Evolutionary conservation across 768 basidiomycete species (phyloP), one percentile per base, ranked within the genome.

Genomic region (Udeniomyces megalosporus): DNA sequence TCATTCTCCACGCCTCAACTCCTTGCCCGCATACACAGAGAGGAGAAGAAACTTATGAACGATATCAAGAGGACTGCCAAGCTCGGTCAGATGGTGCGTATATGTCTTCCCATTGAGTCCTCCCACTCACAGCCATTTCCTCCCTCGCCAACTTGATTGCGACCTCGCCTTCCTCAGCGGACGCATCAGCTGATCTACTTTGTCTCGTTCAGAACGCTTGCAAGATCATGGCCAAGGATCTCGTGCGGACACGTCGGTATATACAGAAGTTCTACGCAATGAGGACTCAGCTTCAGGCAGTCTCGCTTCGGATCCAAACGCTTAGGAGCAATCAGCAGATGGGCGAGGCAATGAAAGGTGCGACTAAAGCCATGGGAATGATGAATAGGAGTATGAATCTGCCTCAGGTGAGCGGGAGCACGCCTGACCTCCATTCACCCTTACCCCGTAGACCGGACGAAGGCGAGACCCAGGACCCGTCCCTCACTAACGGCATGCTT

Each of bases 151-250:
- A 34, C 47, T 20, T 26, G 11, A 6, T 17, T 49, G 26, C 17
- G 4, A 8, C 24, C 11, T 42, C 15, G n/a, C 4, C 31, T 4
- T 26, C 22, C n/a, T 28, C 24, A 20, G 29, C 6, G 10, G 38
- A 22, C 45, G 1, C 34, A 12, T 47, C 20, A 24, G 32, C 20
- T 22, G 11, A 15, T 42, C 26, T 10, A 42, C 45, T 2, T n/a
- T n/a, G 10, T 20, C 24, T 22, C 24, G 20, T 34, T 11, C 74
- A 97, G 93, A 90, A 89, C 72, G 90, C 93, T 24, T 96, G 92
- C 78, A 97, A 97, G 79, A 86, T 97, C 67, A 95, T 96, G 86
- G 95, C 95, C 28, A 97, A 95, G 74, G 95, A 99, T 72, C 84
- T 99, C 61, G 90, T 97, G 66, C 82, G 95, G 67, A 97, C 93